A percentile compares a stretch with the other conserved stretches of the same genome.
These are phyloP conservation scores for Macaranga tanarius DNA, from an alignment of 441 rosid species.

Conservation along the genomic window DNA sequence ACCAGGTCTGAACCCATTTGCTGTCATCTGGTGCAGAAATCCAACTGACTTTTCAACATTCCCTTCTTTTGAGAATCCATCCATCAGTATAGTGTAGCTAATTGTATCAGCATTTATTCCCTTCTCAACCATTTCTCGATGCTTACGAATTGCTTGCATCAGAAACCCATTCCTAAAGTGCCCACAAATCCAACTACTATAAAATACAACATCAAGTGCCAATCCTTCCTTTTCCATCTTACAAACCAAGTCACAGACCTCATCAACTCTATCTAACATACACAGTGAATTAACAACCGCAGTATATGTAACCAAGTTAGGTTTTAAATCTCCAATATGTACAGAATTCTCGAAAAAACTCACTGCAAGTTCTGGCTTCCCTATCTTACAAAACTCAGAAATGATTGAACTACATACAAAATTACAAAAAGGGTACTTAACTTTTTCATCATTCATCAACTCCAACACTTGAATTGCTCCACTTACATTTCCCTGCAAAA, in stretches of 20 bases:
- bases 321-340: conserved; percentile 49
- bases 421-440: conserved; percentile 49
- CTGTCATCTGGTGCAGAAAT: conserved; percentile 57
- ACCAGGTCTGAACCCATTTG: conserved; percentile 55
- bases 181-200: conserved; percentile 67
- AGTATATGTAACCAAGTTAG: conserved; percentile 63
- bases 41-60: conserved; percentile 47
- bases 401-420: conserved; percentile 67
- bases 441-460: conserved; percentile 50
- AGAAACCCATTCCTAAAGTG: conserved; percentile 40
- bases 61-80: conserved; percentile 55
- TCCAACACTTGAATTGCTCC: conserved; percentile 61
- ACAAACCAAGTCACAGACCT: conserved; percentile 45
- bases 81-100: conserved; percentile 59
- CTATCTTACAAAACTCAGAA: conserved; percentile 64
- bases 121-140: conserved; percentile 45
- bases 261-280: conserved; percentile 53
- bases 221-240: conserved; percentile 51
- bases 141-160: conserved; percentile 49
- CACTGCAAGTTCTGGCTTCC: conserved; percentile 64
- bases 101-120: conserved; percentile 47
- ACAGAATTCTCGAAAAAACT: conserved; percentile 52
- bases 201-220: conserved; percentile 63
- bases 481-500: conserved; percentile 47
- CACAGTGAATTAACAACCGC: conserved; percentile 56